phyloP scores from a whole-genome alignment of 768 basidiomycete genomes.

The Holtermanniella nyarrowii region DNA sequence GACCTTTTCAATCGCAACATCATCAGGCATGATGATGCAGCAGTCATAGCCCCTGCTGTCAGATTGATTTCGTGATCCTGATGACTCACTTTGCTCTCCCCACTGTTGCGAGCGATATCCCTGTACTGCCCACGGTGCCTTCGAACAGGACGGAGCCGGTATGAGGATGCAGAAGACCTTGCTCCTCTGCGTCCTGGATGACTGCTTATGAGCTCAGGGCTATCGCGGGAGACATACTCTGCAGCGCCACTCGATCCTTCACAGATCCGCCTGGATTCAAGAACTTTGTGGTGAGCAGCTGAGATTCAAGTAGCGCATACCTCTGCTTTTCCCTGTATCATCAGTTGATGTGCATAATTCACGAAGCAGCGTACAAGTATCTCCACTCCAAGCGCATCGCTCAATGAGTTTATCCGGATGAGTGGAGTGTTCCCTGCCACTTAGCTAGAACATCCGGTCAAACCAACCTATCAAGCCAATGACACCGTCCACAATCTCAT shows the following conservation, averaged over 20 bases:
- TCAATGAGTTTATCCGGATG: constrained; percentile 80
- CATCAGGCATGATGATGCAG: constrained; percentile 49
- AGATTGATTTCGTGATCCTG: constrained; percentile 1
- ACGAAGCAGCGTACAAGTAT: constrained; percentile 65
- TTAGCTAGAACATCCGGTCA: constrained; percentile 1
- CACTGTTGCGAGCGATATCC: constrained; percentile 91
- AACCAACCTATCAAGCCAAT: constrained; percentile 66
- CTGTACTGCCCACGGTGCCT: constrained; percentile 65
- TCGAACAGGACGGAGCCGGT: constrained; percentile 92
- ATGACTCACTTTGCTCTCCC: constrained; percentile 63
- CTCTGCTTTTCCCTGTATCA: constrained; percentile 79
- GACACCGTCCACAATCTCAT: constrained; percentile 71
- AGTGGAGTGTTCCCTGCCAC: constrained; percentile 81
- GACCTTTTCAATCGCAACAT: constrained; percentile 75
- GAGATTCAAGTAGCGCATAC: constrained; percentile 42
- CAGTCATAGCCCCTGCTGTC: constrained; percentile 67
- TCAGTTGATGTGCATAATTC: no score
- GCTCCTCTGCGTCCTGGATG: constrained; percentile 82
- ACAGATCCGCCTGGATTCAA: constrained; percentile 95
- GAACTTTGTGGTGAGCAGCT: constrained; percentile 49
- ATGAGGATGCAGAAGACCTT: constrained; percentile 69
- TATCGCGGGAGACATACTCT: constrained; percentile 47
- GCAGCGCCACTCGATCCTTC: constrained; percentile 91
- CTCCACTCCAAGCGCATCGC: constrained; percentile 81
- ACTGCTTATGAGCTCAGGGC: constrained; percentile 47